Conservation (phyloP, 176 grass and related monocot genomes). For the maize (Zea mays) region Zm-B73-REFERENCE-NAM-5.0 NC_050098.1:35676001-35676500, state of each 20-base stretch:
- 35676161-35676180: slow-evolving; percentile 89
- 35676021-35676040: slow-evolving; percentile 97
- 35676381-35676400: background rate
- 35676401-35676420: background rate
- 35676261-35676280: slow-evolving; percentile 45
- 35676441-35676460: background rate
- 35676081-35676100: slow-evolving; percentile 88
- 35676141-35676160: slow-evolving; percentile 76
- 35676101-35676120: slow-evolving; percentile 81
- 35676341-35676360: slow-evolving; percentile 26
- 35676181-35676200: slow-evolving; percentile 88
- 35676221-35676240: slow-evolving; percentile 75
- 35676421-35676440: background rate
- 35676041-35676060: slow-evolving; percentile 95
- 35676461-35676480: slow-evolving; percentile 18
- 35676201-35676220: slow-evolving; percentile 80
- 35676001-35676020: slow-evolving; percentile 99
- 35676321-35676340: slow-evolving; percentile 3
- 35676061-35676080: slow-evolving; percentile 92
- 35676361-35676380: background rate
- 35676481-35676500: slow-evolving; percentile 24
- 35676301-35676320: slow-evolving; percentile 8
- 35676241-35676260: slow-evolving; percentile 64
- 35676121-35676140: slow-evolving; percentile 98
- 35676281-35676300: slow-evolving; percentile 9